A percentile compares a stretch with the other conserved stretches of the same genome.
These are phyloP conservation scores for Clathrus columnatus DNA, from an alignment of 768 basidiomycete genomes.

Conservation along the genomic window DNA sequence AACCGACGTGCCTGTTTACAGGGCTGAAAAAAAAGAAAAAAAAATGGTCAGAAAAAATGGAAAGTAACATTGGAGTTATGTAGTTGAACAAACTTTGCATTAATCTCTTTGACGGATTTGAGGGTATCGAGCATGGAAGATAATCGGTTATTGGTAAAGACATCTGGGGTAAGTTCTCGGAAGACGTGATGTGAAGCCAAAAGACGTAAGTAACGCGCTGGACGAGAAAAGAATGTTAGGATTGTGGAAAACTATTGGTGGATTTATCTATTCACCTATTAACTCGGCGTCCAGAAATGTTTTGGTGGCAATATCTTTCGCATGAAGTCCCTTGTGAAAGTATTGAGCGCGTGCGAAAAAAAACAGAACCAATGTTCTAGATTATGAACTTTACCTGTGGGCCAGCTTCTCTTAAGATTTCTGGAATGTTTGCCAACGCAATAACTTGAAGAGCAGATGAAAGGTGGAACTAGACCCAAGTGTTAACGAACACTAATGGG, in stretches of 20 bases:
- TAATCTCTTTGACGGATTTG: conserved; percentile 15
- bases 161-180: conserved; percentile 18
- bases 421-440: conserved; percentile 30
- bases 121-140: conserved; percentile 21
- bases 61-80: background rate
- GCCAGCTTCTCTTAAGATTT: conserved; percentile 61
- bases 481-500: too few species aligned
- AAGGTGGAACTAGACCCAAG: conserved; percentile 17
- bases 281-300: conserved; percentile 24
- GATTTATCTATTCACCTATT: too few species aligned
- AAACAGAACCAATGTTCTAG: too few species aligned
- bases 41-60: background rate
- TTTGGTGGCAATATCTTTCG: conserved; percentile 27
- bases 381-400: too few species aligned
- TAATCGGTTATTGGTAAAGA: conserved; percentile 21
- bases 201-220: conserved; percentile 22
- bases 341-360: background rate
- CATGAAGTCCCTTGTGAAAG: conserved; percentile 32
- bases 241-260: too few species aligned
- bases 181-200: conserved; percentile 24
- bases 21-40: conserved; percentile 8
- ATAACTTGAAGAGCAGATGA: conserved; percentile 21
- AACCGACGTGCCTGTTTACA: conserved; percentile 17
- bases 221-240: too few species aligned
- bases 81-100: background rate